Evolutionary conservation across 2,329 filamentous ascomycete genomes (phyloP), one percentile per base, ranked within the genome.

Genomic region (Fusarium papillatum): DNA sequence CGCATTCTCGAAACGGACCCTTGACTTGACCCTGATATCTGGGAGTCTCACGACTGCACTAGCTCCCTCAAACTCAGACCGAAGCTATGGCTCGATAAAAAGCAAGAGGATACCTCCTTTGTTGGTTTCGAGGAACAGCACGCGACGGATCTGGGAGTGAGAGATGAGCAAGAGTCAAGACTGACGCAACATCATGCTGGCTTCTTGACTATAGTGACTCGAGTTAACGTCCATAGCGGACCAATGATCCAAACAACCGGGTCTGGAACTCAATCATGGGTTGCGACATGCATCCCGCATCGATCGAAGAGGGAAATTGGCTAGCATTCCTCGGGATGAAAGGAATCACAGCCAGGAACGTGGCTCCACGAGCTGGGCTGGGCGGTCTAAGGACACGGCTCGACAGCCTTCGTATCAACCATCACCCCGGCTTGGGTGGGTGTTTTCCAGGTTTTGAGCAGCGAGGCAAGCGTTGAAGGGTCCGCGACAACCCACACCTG

Each of bases 321-420:
- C 41, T 41, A 71, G 64, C 78, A 80, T 80, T 80, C 78, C 77
- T 72, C 63, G 55, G 66, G 48, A 61, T 71, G 67, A 69, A 68
- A 71, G 67, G 70, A 72, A 67, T 70, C 41, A 31, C 59, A 66
- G 46, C 65, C 71, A 79, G 71, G 71, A 77, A 76, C 71, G 66
- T 71, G 75, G 69, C 55, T 68, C 68, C 63, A 66, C 36, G 48
- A 59, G 53, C 46, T 43, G 46, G 62, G 53, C 46, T 43, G 46
- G 62, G 24, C 19, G 14, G 19, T 38, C 38, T 46, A 50, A 48
- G 26, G 63, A 38, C 22, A 61, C 38, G 34, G 53, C 29, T 57
- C 11, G 60, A 66, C 61, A 43, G 31, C 59, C 50, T 71, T 68
- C 43, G 50, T 22, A 57, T 61, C 66, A 24, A 43, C 68, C 57